A percentile compares a stretch with the other conserved stretches of the same genome.
Conservation (phyloP, 1,139 yeast species). For the Yamadazyma blattariae region DNA sequence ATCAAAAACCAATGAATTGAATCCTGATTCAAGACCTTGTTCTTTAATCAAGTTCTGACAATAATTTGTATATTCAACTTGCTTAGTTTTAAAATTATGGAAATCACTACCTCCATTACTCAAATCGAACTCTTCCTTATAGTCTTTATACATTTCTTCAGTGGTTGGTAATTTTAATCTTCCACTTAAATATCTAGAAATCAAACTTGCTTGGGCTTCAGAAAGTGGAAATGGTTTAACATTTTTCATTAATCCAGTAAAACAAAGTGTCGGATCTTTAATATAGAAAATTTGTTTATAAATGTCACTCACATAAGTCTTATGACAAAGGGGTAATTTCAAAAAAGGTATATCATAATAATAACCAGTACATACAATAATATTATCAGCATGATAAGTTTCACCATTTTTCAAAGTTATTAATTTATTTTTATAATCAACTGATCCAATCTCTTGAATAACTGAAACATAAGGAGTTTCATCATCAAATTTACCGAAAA, state of each 20-base stretch:
- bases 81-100: slow-evolving; percentile 26
- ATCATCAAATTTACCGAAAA: slow-evolving; percentile 7
- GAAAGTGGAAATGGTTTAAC: slow-evolving; percentile 47
- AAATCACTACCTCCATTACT: slow-evolving; percentile 18
- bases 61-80: slow-evolving; percentile 25
- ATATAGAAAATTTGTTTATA: slow-evolving; percentile 45
- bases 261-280: slow-evolving; percentile 40
- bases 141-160: slow-evolving; percentile 26
- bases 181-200: slow-evolving; percentile 41
- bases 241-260: slow-evolving; percentile 35
- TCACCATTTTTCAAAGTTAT: slow-evolving; percentile 21
- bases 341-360: slow-evolving; percentile 42
- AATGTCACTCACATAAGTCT: slow-evolving; percentile 20
- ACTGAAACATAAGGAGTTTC: slow-evolving; percentile 11
- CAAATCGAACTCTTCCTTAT: slow-evolving; percentile 16
- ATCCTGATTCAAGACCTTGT: slow-evolving; percentile 3
- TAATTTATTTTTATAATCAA: slow-evolving; percentile 23
- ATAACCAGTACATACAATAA: slow-evolving; percentile 50
- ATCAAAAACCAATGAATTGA: slow-evolving; percentile 6
- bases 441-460: slow-evolving; percentile 27
- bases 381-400: slow-evolving; percentile 28
- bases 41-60: slow-evolving; percentile 11
- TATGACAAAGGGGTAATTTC: slow-evolving; percentile 1
- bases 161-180: slow-evolving; percentile 32
- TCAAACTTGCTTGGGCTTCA: slow-evolving; percentile 43